Evolutionary conservation across 805 yeast species (phyloP).

Genomic region (Pichia kluyveri): DNA sequence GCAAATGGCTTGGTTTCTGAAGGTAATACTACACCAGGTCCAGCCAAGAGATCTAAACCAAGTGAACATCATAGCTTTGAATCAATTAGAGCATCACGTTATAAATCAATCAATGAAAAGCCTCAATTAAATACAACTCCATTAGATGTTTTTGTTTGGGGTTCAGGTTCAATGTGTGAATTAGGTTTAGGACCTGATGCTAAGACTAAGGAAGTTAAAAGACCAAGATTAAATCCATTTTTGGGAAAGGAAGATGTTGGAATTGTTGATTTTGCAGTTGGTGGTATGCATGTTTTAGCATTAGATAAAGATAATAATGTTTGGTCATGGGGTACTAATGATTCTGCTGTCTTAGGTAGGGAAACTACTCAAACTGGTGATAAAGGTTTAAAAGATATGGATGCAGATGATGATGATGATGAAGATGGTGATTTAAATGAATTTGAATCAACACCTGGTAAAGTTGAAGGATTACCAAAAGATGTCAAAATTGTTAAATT

Average conservation of each 20-base stretch:
- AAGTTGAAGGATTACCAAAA: slow-evolving; percentile 58
- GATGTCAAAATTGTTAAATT: slow-evolving; percentile 60
- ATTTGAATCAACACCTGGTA: slow-evolving; percentile 80
- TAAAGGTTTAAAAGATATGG: slow-evolving; percentile 62
- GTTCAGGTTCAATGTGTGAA: slow-evolving; percentile 96
- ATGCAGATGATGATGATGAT: slow-evolving; percentile 53
- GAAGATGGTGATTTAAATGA: slow-evolving; percentile 84
- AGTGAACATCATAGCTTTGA: slow-evolving; percentile 27
- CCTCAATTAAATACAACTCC: slow-evolving; percentile 32
- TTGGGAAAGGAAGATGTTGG: slow-evolving; percentile 54
- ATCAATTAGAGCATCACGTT: slow-evolving; percentile 40
- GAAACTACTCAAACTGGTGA: slow-evolving; percentile 55
- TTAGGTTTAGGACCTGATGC: slow-evolving; percentile 95
- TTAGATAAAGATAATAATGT: slow-evolving; percentile 64
- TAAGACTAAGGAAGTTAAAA: slow-evolving; percentile 83
- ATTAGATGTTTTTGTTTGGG: slow-evolving; percentile 86
- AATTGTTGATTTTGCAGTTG: slow-evolving; percentile 82
- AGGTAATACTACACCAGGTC: slow-evolving; percentile 15
- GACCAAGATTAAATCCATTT: slow-evolving; percentile 86
- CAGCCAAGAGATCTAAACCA: slow-evolving; percentile 25
- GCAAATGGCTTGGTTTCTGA: slow-evolving; percentile 13
- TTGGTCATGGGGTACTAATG: slow-evolving; percentile 99
- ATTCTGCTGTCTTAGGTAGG: slow-evolving; percentile 85
- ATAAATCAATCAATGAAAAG: slow-evolving; percentile 36
- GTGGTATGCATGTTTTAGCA: slow-evolving; percentile 92